A percentile compares a stretch with the other conserved stretches of the same genome.
These are phyloP conservation scores for Mycena leptocephala DNA, from an alignment of 768 basidiomycete species.

Conservation along the genomic window DNA sequence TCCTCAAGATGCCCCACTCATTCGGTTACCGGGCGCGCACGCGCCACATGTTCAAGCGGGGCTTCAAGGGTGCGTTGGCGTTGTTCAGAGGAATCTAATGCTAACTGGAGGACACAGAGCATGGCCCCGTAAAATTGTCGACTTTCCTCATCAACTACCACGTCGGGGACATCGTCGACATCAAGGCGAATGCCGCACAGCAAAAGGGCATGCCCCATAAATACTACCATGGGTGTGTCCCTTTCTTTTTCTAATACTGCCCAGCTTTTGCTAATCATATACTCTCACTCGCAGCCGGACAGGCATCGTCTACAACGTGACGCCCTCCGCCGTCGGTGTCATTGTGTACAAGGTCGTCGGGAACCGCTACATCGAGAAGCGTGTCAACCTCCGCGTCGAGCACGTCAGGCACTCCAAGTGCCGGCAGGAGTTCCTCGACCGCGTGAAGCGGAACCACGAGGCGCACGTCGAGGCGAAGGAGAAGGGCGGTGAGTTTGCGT, in stretches of 20 bases:
- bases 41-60: slow-evolving; percentile 99
- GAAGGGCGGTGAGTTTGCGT: slow-evolving; percentile 83
- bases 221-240: slow-evolving; percentile 94
- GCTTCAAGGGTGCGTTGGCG: slow-evolving; percentile 89
- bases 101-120: slow-evolving; percentile 67
- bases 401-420: slow-evolving; percentile 98
- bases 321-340: slow-evolving; percentile 94
- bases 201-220: slow-evolving; percentile 99
- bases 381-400: slow-evolving; percentile 97
- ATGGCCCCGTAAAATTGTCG: slow-evolving; percentile 91
- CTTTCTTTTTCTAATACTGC: not conserved
- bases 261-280: no score
- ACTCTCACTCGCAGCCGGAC: slow-evolving; percentile 78
- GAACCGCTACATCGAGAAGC: slow-evolving; percentile 99
- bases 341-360: slow-evolving; percentile 99
- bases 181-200: slow-evolving; percentile 98
- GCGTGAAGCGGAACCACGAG: slow-evolving; percentile 93
- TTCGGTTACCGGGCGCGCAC: slow-evolving; percentile 99
- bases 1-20: slow-evolving; percentile 97
- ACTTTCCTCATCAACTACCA: slow-evolving; percentile 95
- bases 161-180: slow-evolving; percentile 99
- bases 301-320: slow-evolving; percentile 99
- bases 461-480: slow-evolving; percentile 90
- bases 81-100: not conserved
- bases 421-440: slow-evolving; percentile 96